A percentile compares a stretch with the other conserved stretches of the same genome.
phyloP scores from a whole-genome alignment of 192 early-diverging fungal species.

The Backusella tuberculispora region DNA sequence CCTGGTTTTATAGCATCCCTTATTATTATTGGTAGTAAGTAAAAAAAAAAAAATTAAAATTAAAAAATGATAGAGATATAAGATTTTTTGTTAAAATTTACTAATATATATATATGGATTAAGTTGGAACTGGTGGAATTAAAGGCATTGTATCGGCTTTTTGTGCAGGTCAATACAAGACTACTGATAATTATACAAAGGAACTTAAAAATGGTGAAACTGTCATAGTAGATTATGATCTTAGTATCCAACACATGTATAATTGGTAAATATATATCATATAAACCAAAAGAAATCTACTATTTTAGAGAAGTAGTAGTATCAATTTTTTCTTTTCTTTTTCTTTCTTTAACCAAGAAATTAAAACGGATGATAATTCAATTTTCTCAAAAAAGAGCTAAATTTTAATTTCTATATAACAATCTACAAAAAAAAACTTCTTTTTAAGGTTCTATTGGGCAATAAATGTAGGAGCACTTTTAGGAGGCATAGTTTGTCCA shows the following conservation, averaged over 20 bases:
- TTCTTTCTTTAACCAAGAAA: background rate
- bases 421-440: too few species aligned
- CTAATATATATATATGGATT: background rate
- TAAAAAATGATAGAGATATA: too few species aligned
- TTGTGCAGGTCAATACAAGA: slow-evolving; percentile 61
- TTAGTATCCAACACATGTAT: slow-evolving; percentile 69
- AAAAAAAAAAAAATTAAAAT: background rate
- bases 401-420: too few species aligned
- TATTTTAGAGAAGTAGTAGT: background rate
- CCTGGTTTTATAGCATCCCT: slow-evolving; percentile 69
- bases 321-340: too few species aligned
- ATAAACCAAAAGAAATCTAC: background rate
- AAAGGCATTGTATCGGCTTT: slow-evolving; percentile 47
- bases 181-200: slow-evolving; percentile 52
- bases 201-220: slow-evolving; percentile 48
- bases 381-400: too few species aligned
- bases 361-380: too few species aligned
- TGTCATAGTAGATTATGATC: slow-evolving; percentile 59
- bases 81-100: too few species aligned
- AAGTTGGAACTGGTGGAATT: slow-evolving; percentile 41
- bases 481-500: slow-evolving; percentile 47
- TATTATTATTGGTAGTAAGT: slow-evolving; percentile 57
- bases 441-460: slow-evolving; percentile 64
- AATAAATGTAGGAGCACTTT: slow-evolving; percentile 65
- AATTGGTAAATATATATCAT: slow-evolving; percentile 51